Conservation (phyloP, 495 filamentous ascomycete genomes). For the Melanomma pulvis-pyrius region DNA sequence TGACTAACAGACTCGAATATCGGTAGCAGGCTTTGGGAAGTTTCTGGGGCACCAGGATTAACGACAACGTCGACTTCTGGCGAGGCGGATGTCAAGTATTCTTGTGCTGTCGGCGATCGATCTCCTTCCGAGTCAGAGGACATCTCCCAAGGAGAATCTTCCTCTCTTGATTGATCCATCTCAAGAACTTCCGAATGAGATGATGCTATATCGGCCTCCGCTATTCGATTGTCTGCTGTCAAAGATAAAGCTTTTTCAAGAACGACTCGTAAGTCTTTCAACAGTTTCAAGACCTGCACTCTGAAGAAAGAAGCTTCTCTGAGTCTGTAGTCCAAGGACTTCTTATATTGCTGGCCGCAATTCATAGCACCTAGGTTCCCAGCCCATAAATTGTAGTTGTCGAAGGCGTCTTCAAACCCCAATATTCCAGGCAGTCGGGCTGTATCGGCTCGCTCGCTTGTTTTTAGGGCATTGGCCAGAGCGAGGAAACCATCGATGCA, state of each 20-base stretch:
- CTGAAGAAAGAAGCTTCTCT: constrained; percentile 23
- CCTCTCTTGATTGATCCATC: not conserved
- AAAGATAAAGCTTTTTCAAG: no score
- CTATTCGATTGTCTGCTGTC: no score
- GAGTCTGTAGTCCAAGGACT: constrained; percentile 19
- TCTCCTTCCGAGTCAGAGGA: constrained; percentile 15
- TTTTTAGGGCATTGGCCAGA: no score
- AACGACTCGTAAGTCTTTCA: no score
- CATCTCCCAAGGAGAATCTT: constrained; percentile 26
- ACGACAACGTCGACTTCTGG: no score
- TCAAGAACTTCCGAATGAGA: not conserved
- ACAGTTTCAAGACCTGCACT: not conserved
- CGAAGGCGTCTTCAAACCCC: constrained; percentile 8
- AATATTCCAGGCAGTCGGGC: no score
- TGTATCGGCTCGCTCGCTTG: no score
- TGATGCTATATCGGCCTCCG: not conserved
- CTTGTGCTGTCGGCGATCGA: no score
- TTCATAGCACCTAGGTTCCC: constrained; percentile 20
- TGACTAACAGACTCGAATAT: not conserved
- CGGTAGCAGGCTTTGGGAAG: not conserved
- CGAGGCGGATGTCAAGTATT: not conserved
- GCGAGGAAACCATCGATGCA: no score
- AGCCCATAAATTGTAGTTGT: constrained; percentile 21
- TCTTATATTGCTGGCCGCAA: constrained; percentile 6
- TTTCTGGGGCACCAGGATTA: not conserved